Evolutionary conservation across 148 eudicot genomes (phyloP).

Genomic region (Vaccinium macrocarpon): DNA sequence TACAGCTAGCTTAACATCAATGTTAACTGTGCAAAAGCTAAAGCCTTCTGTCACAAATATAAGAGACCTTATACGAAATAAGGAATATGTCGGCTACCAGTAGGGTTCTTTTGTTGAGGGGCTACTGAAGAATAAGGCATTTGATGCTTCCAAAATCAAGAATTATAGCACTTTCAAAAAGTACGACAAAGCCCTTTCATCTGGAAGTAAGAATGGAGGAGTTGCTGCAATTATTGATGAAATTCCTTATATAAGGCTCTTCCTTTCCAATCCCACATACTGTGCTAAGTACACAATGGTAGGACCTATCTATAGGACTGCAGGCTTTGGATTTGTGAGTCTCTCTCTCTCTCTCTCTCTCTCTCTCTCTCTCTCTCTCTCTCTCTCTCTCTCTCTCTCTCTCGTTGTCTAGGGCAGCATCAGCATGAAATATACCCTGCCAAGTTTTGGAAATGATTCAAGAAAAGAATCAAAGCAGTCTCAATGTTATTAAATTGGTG

Average conservation of each 20-base stretch:
- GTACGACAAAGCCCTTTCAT: constrained; percentile 35
- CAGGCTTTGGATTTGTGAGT: constrained; percentile 47
- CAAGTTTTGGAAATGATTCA: not conserved
- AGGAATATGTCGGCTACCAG: constrained; percentile 42
- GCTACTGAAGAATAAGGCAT: constrained; percentile 20
- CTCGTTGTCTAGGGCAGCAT: not conserved
- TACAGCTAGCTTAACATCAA: constrained; percentile 63
- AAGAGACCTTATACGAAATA: constrained; percentile 31
- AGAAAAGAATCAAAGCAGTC: not conserved
- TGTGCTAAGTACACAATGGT: constrained; percentile 31
- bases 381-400: not conserved
- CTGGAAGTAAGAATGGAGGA: constrained; percentile 38
- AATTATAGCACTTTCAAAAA: constrained; percentile 27
- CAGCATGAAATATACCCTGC: not conserved
- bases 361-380: not conserved
- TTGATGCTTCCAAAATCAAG: constrained; percentile 21
- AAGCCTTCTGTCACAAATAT: constrained; percentile 45
- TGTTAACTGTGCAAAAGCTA: constrained; percentile 53
- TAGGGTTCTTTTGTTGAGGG: constrained; percentile 36
- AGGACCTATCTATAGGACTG: constrained; percentile 23
- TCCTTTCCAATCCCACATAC: constrained; percentile 22
- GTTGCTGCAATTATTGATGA: constrained; percentile 37
- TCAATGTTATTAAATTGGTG: not conserved
- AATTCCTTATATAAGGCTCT: constrained; percentile 31
- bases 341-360: not conserved